phyloP scores from a whole-genome alignment of 2,329 filamentous ascomycete species.

The Eurotiales sp. region DNA sequence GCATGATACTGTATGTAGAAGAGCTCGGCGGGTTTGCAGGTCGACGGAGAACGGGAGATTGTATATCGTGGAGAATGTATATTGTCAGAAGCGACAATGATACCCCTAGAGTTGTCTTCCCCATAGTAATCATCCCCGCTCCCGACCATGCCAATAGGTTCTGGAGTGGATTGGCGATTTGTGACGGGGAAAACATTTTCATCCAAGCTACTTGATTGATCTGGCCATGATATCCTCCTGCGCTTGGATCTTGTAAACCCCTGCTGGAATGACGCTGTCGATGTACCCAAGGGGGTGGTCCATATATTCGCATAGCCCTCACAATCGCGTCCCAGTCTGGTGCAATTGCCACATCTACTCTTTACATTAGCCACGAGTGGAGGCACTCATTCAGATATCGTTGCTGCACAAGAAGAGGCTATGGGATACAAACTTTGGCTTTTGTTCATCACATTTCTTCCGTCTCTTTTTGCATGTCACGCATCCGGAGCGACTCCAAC shows the following conservation, averaged over 20 bases:
- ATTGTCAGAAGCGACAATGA: background rate
- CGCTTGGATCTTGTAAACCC: constrained; percentile 20
- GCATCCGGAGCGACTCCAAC: constrained; percentile 38
- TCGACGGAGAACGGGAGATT: background rate
- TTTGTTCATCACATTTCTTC: constrained; percentile 37
- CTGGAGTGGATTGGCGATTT: background rate
- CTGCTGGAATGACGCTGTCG: constrained; percentile 26
- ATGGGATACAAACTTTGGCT: constrained; percentile 24
- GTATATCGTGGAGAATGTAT: background rate
- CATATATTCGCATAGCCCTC: constrained; percentile 38
- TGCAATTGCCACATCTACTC: constrained; percentile 31
- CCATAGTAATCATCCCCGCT: background rate
- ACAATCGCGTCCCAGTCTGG: constrained; percentile 31
- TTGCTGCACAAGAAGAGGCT: too few species aligned
- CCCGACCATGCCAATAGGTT: background rate
- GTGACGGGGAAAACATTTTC: background rate
- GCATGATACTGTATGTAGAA: constrained; percentile 38
- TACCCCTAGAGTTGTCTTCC: background rate
- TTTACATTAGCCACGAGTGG: too few species aligned
- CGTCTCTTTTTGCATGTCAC: constrained; percentile 37
- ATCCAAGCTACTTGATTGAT: background rate
- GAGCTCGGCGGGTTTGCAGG: constrained; percentile 22
- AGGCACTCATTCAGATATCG: too few species aligned
- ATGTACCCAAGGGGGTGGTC: constrained; percentile 32
- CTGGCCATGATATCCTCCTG: constrained; percentile 18